Conservation (phyloP, 108 stramenopile genomes). For the Skeletonema marinoi region DNA sequence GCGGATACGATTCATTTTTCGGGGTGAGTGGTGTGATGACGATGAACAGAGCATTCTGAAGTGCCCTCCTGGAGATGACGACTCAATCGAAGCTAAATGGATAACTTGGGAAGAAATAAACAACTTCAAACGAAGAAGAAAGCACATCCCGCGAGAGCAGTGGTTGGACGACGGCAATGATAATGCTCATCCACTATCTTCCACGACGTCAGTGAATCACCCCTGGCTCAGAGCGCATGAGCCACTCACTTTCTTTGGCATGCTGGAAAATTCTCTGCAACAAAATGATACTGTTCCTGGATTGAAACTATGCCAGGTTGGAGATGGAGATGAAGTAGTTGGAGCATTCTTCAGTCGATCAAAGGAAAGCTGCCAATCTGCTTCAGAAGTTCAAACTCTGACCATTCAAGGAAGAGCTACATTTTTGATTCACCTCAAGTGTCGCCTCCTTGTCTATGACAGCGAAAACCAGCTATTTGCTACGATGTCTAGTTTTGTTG, state of each 20-base stretch:
- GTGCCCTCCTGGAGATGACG: conserved; percentile 12
- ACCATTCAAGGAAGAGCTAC: conserved; percentile 8
- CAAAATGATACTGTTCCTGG: background rate
- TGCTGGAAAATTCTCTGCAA: conserved; percentile 1
- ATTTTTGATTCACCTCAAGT: conserved; percentile 9
- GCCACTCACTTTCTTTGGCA: conserved; percentile 21
- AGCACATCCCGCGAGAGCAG: background rate
- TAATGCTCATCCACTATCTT: background rate
- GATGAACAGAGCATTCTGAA: conserved; percentile 16
- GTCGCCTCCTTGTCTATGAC: conserved; percentile 5
- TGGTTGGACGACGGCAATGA: background rate
- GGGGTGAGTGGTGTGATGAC: conserved; percentile 9
- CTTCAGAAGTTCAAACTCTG: background rate
- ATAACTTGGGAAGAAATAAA: conserved; percentile 13
- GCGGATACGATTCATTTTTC: conserved; percentile 19
- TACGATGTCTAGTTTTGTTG: background rate
- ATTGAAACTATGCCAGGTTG: background rate
- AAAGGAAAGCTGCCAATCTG: background rate
- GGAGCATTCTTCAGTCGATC: conserved; percentile 19
- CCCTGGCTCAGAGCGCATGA: conserved; percentile 31
- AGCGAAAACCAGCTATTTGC: conserved; percentile 6
- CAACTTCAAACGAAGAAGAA: background rate
- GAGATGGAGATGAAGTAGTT: background rate
- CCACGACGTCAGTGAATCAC: background rate
- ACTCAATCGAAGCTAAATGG: conserved; percentile 24